Evolutionary conservation across 805 yeast genomes (phyloP).

Genomic region (Hagleromyces aurorensis): DNA sequence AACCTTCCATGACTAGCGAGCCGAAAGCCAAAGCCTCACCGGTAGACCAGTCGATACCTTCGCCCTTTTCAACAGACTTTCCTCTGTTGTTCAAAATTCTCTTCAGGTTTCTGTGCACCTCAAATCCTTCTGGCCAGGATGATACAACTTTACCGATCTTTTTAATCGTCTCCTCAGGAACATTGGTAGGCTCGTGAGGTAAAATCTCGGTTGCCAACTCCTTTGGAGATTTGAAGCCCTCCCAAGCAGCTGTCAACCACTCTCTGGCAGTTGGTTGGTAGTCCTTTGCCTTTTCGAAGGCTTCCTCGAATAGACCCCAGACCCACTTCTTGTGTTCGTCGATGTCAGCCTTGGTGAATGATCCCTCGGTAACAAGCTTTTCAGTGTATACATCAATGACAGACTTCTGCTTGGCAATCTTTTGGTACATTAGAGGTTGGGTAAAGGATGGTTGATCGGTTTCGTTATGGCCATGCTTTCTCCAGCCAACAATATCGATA

Average conservation of each 20-base stretch:
- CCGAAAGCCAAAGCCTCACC: constrained; percentile 99
- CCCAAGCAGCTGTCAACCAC: constrained; percentile 99
- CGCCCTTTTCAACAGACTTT: constrained; percentile 81
- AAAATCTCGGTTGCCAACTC: constrained; percentile 92
- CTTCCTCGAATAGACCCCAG: constrained; percentile 88
- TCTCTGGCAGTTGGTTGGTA: constrained; percentile 87
- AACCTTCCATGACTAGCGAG: constrained; percentile 84
- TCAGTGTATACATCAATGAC: constrained; percentile 81
- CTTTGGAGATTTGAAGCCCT: constrained; percentile 94
- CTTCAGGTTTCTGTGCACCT: constrained; percentile 90
- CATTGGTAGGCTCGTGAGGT: constrained; percentile 94
- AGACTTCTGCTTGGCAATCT: constrained; percentile 80
- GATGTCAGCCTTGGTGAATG: constrained; percentile 83
- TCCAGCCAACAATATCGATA: constrained; percentile 95
- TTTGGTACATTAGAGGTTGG: constrained; percentile 94
- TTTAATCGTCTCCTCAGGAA: constrained; percentile 61
- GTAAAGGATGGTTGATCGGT: constrained; percentile 99
- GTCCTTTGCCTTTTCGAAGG: constrained; percentile 81
- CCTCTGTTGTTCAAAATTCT: constrained; percentile 85
- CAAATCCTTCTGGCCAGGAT: constrained; percentile 79
- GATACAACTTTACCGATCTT: constrained; percentile 73
- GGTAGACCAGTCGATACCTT: constrained; percentile 97
- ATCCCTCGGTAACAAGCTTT: constrained; percentile 73
- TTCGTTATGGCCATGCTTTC: constrained; percentile 98
- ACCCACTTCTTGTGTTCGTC: constrained; percentile 98